Percentiles rank a stretch among this genome's conserved stretches.
Conservation (phyloP, 2,329 filamentous ascomycete genomes). For the Aspergillus thermomutatus region DNA sequence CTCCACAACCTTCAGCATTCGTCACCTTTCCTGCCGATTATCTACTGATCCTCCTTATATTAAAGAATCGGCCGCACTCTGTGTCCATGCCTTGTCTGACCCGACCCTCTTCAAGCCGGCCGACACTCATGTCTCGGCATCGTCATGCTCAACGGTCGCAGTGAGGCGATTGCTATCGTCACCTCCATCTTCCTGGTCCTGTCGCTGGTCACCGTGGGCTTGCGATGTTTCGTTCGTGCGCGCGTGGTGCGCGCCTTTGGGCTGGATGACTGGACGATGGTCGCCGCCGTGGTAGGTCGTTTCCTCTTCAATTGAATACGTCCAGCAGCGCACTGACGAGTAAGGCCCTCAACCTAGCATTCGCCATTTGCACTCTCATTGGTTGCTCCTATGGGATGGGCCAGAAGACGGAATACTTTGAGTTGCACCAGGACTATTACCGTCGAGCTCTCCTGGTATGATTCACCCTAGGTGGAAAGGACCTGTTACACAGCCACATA, state of each 20-base stretch:
- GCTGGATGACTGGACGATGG: constrained; percentile 20
- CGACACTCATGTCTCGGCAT: neutral
- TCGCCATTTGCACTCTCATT: constrained; percentile 25
- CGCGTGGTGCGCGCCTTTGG: constrained; percentile 30
- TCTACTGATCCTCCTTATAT: neutral
- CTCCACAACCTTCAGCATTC: too few relatives aligned
- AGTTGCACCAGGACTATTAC: constrained; percentile 15
- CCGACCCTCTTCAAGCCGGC: neutral
- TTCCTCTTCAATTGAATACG: neutral
- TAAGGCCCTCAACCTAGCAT: constrained; percentile 24
- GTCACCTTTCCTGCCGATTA: neutral
- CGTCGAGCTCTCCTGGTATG: constrained; percentile 22
- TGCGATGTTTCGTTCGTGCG: constrained; percentile 35
- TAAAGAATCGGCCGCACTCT: neutral
- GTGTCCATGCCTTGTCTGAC: neutral
- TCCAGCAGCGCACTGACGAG: neutral
- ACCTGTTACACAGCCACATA: neutral
- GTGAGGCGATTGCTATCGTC: constrained; percentile 11
- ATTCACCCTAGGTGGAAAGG: neutral
- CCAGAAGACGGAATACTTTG: constrained; percentile 17
- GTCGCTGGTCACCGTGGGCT: constrained; percentile 28
- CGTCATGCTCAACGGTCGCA: neutral
- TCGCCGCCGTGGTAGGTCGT: constrained; percentile 14
- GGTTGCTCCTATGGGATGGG: constrained; percentile 25
- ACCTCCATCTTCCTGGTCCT: constrained; percentile 30